Evolutionary conservation across 2,329 filamentous ascomycete genomes (phyloP).

Genomic region (Capronia coronata): DNA sequence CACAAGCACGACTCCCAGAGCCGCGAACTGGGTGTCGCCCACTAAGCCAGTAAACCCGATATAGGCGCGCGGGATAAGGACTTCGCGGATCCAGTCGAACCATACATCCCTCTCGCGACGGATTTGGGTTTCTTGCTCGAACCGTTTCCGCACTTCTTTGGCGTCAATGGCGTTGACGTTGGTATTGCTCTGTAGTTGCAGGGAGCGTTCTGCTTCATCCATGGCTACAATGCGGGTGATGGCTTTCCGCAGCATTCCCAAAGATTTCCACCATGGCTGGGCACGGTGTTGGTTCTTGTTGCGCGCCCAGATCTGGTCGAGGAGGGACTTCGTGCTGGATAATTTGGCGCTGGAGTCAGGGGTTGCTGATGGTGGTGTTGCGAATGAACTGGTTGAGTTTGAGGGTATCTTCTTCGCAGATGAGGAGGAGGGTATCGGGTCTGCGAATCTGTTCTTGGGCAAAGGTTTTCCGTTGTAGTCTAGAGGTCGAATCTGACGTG

Average conservation of each 20-base stretch:
- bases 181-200: neutral
- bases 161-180: conserved; percentile 1
- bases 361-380: neutral
- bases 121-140: conserved; percentile 37
- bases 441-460: neutral
- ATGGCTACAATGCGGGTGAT: conserved; percentile 49
- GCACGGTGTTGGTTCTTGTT: conserved; percentile 87
- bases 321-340: conserved; percentile 8
- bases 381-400: neutral
- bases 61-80: conserved; percentile 40
- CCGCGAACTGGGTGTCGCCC: conserved; percentile 65
- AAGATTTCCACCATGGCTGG: conserved; percentile 72
- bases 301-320: conserved; percentile 39
- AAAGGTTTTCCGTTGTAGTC: neutral
- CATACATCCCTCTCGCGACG: conserved; percentile 31
- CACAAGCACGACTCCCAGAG: conserved; percentile 63
- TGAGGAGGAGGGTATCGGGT: neutral
- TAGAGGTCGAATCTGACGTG: conserved; percentile 1
- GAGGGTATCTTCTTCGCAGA: neutral
- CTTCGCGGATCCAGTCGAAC: conserved; percentile 37
- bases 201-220: conserved; percentile 23
- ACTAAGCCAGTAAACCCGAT: conserved; percentile 59
- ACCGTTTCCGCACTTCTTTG: conserved; percentile 35
- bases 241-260: conserved; percentile 65
- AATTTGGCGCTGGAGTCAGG: conserved; percentile 1